Percentiles rank a stretch among this genome's conserved stretches.
These are phyloP conservation scores for Colletotrichum tamarilloi DNA, from an alignment of 2,329 filamentous ascomycete species.

Conservation along the genomic window DNA sequence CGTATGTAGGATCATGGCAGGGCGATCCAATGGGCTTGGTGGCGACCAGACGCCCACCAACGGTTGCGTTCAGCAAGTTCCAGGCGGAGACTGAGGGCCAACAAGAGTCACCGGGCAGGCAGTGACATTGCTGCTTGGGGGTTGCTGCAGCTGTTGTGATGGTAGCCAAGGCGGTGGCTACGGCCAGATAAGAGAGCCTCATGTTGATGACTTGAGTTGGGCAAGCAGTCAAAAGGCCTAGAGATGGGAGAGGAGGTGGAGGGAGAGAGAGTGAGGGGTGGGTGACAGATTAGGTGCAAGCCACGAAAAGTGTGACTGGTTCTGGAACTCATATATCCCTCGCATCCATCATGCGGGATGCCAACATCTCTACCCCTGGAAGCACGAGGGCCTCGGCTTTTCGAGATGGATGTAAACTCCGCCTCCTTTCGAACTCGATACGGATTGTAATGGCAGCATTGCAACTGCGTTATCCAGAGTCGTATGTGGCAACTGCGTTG, in stretches of 20 bases:
- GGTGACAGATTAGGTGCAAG: conserved; percentile 5
- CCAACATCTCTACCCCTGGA: neutral
- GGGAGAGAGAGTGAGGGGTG: neutral
- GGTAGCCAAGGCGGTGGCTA: conserved; percentile 35
- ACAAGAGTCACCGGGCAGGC: conserved; percentile 60
- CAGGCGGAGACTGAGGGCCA: conserved; percentile 64
- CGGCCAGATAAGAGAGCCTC: conserved; percentile 31
- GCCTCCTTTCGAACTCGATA: neutral
- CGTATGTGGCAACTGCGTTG: neutral
- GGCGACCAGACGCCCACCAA: conserved; percentile 61
- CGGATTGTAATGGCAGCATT: neutral
- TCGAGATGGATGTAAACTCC: neutral
- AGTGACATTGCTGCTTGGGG: conserved; percentile 49
- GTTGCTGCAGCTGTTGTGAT: conserved; percentile 17
- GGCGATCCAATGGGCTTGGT: conserved; percentile 62
- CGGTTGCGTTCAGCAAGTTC: conserved; percentile 61
- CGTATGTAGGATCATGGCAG: conserved; percentile 62
- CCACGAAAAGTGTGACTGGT: conserved; percentile 5
- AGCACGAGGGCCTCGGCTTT: neutral
- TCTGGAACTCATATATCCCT: conserved; percentile 28
- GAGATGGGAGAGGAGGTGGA: neutral
- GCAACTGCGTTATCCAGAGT: neutral
- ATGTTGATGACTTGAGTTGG: conserved; percentile 32
- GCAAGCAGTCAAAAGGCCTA: conserved; percentile 16
- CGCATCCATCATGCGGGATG: conserved; percentile 1